These are phyloP conservation scores for Botryosphaeria agaves DNA, from an alignment of 2,329 filamentous ascomycete genomes.

Conservation along the genomic window DNA sequence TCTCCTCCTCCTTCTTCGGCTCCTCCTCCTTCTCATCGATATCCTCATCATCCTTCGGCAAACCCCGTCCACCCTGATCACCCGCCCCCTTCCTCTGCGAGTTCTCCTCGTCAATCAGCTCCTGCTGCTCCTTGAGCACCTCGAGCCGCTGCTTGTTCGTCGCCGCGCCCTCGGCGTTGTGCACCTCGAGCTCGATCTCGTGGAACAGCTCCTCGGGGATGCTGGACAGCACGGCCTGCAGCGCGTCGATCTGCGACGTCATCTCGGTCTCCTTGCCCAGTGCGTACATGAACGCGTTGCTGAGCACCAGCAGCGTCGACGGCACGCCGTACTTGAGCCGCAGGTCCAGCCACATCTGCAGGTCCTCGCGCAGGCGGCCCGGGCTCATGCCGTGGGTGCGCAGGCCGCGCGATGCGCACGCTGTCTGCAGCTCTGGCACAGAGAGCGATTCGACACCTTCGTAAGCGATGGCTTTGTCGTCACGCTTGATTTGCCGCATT, in stretches of 20 bases:
- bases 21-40: slow-evolving; percentile 79
- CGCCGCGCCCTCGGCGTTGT: slow-evolving; percentile 88
- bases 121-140: slow-evolving; percentile 95
- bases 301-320: slow-evolving; percentile 84
- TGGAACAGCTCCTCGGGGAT: slow-evolving; percentile 98
- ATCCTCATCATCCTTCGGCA: slow-evolving; percentile 71
- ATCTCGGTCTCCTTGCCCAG: slow-evolving; percentile 73
- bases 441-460: slow-evolving; percentile 88
- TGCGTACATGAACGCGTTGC: slow-evolving; percentile 94
- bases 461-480: slow-evolving; percentile 84
- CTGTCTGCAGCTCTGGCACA: slow-evolving; percentile 83
- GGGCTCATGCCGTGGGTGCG: slow-evolving; percentile 86
- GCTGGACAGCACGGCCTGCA: slow-evolving; percentile 79
- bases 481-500: slow-evolving; percentile 98
- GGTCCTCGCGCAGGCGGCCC: slow-evolving; percentile 69
- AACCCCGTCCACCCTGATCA: slow-evolving; percentile 25
- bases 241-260: slow-evolving; percentile 76
- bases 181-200: slow-evolving; percentile 96
- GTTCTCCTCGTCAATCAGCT: slow-evolving; percentile 93
- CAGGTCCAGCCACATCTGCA: slow-evolving; percentile 87
- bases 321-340: slow-evolving; percentile 90
- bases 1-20: slow-evolving; percentile 6
- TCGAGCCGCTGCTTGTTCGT: slow-evolving; percentile 98
- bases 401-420: slow-evolving; percentile 80
- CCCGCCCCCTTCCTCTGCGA: slow-evolving; percentile 71